Percentiles rank a stretch among this genome's conserved stretches.
phyloP scores from a whole-genome alignment of 805 yeast species.

The Candida maris region DNA sequence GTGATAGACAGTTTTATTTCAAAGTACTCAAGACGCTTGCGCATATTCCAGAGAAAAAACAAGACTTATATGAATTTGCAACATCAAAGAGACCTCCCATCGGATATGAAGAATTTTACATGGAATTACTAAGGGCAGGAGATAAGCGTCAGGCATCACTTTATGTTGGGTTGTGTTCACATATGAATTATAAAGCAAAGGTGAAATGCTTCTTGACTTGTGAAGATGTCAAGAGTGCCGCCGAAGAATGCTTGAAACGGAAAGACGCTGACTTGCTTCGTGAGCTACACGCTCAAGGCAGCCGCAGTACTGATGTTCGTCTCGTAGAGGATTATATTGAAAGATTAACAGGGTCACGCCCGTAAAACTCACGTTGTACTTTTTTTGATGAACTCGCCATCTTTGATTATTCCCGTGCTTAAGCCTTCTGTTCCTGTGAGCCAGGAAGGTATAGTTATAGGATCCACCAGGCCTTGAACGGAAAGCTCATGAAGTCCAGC shows the following conservation, averaged over 20 bases:
- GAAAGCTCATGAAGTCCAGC: slow-evolving; percentile 76
- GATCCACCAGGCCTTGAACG: slow-evolving; percentile 43
- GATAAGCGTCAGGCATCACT: slow-evolving; percentile 56
- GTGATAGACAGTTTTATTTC: slow-evolving; percentile 55
- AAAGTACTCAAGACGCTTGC: slow-evolving; percentile 48
- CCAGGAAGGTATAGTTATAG: slow-evolving; percentile 67
- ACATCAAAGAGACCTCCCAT: slow-evolving; percentile 59
- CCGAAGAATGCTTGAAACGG: slow-evolving; percentile 42
- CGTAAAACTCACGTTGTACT: slow-evolving; percentile 4
- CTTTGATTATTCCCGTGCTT: slow-evolving; percentile 42
- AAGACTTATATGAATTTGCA: slow-evolving; percentile 52
- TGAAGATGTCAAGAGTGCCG: slow-evolving; percentile 48
- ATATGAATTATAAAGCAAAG: slow-evolving; percentile 42
- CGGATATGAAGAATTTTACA: slow-evolving; percentile 63
- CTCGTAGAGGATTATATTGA: slow-evolving; percentile 24
- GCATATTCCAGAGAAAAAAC: slow-evolving; percentile 45
- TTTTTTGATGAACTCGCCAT: slow-evolving; percentile 33
- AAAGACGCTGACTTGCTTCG: slow-evolving; percentile 38
- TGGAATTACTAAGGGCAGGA: slow-evolving; percentile 49
- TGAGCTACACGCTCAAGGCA: neutral
- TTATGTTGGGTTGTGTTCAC: slow-evolving; percentile 53
- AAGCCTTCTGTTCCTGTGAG: slow-evolving; percentile 71
- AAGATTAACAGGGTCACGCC: slow-evolving; percentile 22
- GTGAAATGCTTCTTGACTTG: slow-evolving; percentile 50
- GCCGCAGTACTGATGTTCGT: slow-evolving; percentile 14